These are phyloP conservation scores for Apodospora peruviana DNA, from an alignment of 495 filamentous ascomycete genomes.

Conservation along the genomic window DNA sequence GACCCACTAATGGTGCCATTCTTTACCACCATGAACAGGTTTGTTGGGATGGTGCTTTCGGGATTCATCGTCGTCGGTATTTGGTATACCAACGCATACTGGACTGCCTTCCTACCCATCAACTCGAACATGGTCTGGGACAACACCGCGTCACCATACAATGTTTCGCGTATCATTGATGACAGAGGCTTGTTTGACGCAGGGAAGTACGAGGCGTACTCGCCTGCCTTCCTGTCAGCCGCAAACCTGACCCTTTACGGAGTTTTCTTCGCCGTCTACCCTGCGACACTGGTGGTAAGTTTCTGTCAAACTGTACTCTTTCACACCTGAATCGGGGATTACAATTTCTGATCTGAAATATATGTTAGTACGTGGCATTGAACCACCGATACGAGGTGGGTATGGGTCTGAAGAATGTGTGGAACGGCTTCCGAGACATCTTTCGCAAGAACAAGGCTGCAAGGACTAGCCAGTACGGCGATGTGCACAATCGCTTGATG, in stretches of 20 bases:
- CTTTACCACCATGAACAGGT: conserved; percentile 32
- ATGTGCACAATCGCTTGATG: conserved; percentile 37
- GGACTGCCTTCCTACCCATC: conserved; percentile 31
- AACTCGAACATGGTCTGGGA: conserved; percentile 30
- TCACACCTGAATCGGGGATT: not conserved
- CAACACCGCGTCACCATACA: conserved; percentile 27
- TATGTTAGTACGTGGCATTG: conserved; percentile 19
- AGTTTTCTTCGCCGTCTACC: conserved; percentile 35
- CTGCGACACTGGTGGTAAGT: conserved; percentile 24
- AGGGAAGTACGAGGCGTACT: conserved; percentile 30
- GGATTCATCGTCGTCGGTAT: conserved; percentile 24
- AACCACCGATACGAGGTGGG: conserved; percentile 33
- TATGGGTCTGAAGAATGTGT: conserved; percentile 27
- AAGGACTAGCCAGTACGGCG: conserved; percentile 16
- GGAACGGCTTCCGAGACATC: conserved; percentile 6
- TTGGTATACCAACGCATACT: conserved; percentile 31
- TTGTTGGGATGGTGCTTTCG: conserved; percentile 22
- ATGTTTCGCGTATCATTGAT: conserved; percentile 26
- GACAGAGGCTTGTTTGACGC: conserved; percentile 26
- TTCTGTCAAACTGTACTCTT: not conserved
- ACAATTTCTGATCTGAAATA: not conserved
- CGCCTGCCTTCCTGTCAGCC: conserved; percentile 29
- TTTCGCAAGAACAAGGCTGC: conserved; percentile 19
- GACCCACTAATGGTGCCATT: conserved; percentile 37
- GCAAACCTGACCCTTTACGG: conserved; percentile 27